A percentile compares a stretch with the other conserved stretches of the same genome.
Evolutionary conservation across 2,329 filamentous ascomycete genomes (phyloP).

Genomic region (Hypoxylon sp.): DNA sequence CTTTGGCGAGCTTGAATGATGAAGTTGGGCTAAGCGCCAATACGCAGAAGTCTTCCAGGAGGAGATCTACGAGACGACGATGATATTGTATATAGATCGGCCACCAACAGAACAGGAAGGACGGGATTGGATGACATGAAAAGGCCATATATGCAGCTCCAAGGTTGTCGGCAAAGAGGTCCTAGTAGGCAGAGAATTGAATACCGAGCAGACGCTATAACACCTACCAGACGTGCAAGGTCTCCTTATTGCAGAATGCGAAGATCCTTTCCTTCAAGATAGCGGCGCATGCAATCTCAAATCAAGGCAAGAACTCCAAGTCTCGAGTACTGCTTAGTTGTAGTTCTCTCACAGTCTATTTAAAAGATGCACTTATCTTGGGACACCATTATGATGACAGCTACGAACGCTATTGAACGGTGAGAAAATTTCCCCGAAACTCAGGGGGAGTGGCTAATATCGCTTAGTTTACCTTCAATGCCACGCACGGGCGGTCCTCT

Average conservation of each 20-base stretch:
- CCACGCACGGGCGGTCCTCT: no score
- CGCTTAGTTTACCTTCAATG: no score
- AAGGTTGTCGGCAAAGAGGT: neutral
- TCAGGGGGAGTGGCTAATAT: no score
- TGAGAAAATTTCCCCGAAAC: no score
- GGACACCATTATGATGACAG: no score
- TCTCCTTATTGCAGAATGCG: neutral
- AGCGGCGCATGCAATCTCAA: neutral
- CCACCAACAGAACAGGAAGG: constrained; percentile 6
- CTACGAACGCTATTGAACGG: no score
- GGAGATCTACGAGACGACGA: constrained; percentile 39
- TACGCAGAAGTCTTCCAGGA: constrained; percentile 22
- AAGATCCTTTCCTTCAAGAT: neutral
- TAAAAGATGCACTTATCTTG: no score
- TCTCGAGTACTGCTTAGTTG: neutral
- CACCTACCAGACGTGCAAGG: neutral
- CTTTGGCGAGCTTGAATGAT: constrained; percentile 15
- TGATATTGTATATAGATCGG: constrained; percentile 13
- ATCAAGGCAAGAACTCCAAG: neutral
- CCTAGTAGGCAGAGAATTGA: neutral
- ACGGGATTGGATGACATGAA: neutral
- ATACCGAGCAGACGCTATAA: neutral
- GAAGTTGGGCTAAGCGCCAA: neutral
- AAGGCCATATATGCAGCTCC: neutral
- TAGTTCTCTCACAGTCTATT: neutral